Evolutionary conservation across 2,329 filamentous ascomycete species (phyloP).

Genomic region (Nemania sp.): DNA sequence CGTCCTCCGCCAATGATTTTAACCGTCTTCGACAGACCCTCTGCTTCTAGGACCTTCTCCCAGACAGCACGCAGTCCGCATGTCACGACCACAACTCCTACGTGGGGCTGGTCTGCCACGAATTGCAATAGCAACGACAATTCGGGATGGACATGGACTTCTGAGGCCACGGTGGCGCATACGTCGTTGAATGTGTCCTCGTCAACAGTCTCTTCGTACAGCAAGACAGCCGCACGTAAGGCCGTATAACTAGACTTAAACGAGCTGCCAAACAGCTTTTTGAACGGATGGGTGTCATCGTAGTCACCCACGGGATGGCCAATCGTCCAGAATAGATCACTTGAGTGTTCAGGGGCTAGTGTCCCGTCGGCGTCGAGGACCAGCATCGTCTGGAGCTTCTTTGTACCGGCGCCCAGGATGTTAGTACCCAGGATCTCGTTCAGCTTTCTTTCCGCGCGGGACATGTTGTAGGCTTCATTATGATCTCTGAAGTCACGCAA

Average conservation of each 20-base stretch:
- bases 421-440: conserved; percentile 38
- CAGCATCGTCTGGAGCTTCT: conserved; percentile 48
- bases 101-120: conserved; percentile 38
- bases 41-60: conserved; percentile 54
- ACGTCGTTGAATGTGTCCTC: conserved; percentile 46
- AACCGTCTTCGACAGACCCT: conserved; percentile 47
- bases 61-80: conserved; percentile 58
- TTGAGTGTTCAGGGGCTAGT: conserved; percentile 53
- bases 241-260: conserved; percentile 56
- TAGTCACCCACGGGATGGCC: neutral
- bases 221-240: conserved; percentile 57
- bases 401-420: too few species aligned
- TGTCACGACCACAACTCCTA: conserved; percentile 56
- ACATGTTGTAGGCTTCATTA: conserved; percentile 45
- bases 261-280: conserved; percentile 49
- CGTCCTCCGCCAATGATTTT: conserved; percentile 57
- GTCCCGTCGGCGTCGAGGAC: conserved; percentile 64
- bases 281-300: conserved; percentile 41
- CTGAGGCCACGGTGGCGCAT: conserved; percentile 49
- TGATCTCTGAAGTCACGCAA: conserved; percentile 45
- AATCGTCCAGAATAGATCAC: conserved; percentile 52
- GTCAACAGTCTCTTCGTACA: conserved; percentile 52
- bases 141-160: conserved; percentile 50
- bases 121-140: conserved; percentile 48
- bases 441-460: conserved; percentile 36